phyloP scores from a whole-genome alignment of 768 basidiomycete genomes.

The Mycena crocata region DNA sequence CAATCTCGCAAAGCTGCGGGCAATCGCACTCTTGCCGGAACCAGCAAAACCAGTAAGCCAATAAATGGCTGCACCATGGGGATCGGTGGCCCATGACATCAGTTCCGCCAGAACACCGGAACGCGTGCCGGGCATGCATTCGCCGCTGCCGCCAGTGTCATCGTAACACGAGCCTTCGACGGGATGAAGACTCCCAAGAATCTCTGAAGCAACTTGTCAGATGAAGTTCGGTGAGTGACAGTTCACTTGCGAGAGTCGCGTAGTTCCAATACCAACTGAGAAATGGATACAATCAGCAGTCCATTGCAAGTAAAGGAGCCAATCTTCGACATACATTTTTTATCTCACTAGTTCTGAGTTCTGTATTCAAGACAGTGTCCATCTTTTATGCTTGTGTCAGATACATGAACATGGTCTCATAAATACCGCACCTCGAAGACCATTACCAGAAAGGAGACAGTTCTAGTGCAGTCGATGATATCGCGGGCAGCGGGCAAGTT shows the following conservation, averaged over 20 bases:
- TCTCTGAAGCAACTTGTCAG: background rate
- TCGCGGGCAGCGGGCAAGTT: background rate
- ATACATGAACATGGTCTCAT: background rate
- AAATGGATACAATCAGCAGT: background rate
- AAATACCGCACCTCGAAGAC: background rate
- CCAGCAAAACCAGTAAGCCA: background rate
- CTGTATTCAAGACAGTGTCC: background rate
- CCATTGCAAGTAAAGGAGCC: background rate
- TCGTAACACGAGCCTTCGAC: background rate
- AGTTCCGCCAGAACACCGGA: background rate
- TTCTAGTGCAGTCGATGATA: background rate
- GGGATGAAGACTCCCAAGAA: background rate
- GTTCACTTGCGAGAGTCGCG: background rate
- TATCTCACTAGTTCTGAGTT: background rate
- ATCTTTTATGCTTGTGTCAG: background rate
- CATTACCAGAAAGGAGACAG: background rate
- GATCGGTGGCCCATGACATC: background rate
- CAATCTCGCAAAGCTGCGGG: background rate
- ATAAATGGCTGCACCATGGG: background rate
- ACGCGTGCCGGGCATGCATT: constrained; percentile 5
- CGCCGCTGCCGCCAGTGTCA: background rate
- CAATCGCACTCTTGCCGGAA: background rate
- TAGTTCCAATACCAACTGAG: background rate
- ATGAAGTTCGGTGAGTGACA: background rate
- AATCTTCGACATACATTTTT: background rate